A percentile compares a stretch with the other conserved stretches of the same genome.
These are phyloP conservation scores for Neurospora sp. DNA, from an alignment of 2,329 filamentous ascomycete genomes.

Conservation along the genomic window DNA sequence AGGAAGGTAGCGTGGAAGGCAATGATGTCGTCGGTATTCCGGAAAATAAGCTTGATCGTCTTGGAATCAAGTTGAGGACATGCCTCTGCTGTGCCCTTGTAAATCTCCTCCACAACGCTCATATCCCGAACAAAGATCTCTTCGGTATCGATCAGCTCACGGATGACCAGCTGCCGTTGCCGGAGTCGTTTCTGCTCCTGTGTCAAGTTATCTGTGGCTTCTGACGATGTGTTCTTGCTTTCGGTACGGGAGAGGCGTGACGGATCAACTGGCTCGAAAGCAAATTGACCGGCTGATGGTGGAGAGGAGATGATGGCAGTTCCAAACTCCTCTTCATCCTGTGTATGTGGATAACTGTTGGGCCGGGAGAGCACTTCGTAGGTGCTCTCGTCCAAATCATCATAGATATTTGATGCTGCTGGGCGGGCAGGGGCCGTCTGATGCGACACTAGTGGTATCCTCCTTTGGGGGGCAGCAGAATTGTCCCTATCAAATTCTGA, in stretches of 20 bases:
- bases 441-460: conserved; percentile 29
- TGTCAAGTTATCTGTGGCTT: conserved; percentile 33
- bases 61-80: conserved; percentile 71
- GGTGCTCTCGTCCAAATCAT: conserved; percentile 24
- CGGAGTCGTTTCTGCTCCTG: conserved; percentile 63
- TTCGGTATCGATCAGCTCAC: conserved; percentile 89
- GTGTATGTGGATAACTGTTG: conserved; percentile 31
- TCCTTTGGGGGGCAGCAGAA: conserved; percentile 3
- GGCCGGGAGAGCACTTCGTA: conserved; percentile 34
- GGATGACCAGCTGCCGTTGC: conserved; percentile 75
- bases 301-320: conserved; percentile 33
- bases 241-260: conserved; percentile 10
- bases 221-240: conserved; percentile 13
- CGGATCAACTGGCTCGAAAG: conserved; percentile 31
- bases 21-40: conserved; percentile 86
- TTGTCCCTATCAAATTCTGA: conserved; percentile 31
- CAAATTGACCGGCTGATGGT: conserved; percentile 37
- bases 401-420: conserved; percentile 22
- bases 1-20: conserved; percentile 76
- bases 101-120: conserved; percentile 96
- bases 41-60: conserved; percentile 83
- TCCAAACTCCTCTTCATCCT: conserved; percentile 35
- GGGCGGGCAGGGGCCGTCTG: conserved; percentile 44
- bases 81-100: conserved; percentile 82
- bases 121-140: conserved; percentile 86